Conservation (phyloP, 108 stramenopile genomes). For the Craspedostauros australis region DNA sequence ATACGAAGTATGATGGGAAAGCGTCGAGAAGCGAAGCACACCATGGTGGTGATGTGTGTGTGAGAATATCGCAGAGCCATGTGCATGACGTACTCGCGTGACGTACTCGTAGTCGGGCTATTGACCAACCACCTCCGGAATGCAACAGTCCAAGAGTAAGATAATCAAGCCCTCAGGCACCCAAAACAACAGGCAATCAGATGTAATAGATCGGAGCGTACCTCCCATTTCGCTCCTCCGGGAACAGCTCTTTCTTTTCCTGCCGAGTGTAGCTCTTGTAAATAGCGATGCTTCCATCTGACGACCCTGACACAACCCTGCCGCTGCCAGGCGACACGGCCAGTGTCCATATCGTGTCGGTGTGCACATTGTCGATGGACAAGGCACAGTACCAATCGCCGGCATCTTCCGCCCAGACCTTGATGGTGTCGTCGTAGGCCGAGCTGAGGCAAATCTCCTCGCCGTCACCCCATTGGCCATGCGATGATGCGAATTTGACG, state of each 20-base stretch:
- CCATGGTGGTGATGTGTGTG: too few species aligned
- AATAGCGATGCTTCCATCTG: conserved; percentile 66
- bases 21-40: too few species aligned
- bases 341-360: conserved; percentile 87
- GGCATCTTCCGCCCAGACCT: conserved; percentile 91
- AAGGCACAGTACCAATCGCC: conserved; percentile 95
- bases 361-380: conserved; percentile 57
- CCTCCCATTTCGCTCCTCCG: too few species aligned
- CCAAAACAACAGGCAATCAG: too few species aligned
- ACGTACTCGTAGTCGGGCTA: too few species aligned
- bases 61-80: too few species aligned
- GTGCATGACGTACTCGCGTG: too few species aligned
- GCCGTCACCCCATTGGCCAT: conserved; percentile 73
- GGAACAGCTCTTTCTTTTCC: conserved; percentile 32
- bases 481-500: conserved; percentile 78
- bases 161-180: too few species aligned
- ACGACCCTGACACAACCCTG: conserved; percentile 72
- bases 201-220: too few species aligned
- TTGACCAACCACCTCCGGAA: too few species aligned
- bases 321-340: conserved; percentile 71
- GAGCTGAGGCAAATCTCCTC: conserved; percentile 79
- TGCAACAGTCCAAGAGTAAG: too few species aligned
- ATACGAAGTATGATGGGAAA: conserved; percentile 1
- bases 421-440: conserved; percentile 90
- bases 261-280: conserved; percentile 58